Evolutionary conservation across 2,329 filamentous ascomycete genomes (phyloP).

Genomic region (Talaromyces sp.): DNA sequence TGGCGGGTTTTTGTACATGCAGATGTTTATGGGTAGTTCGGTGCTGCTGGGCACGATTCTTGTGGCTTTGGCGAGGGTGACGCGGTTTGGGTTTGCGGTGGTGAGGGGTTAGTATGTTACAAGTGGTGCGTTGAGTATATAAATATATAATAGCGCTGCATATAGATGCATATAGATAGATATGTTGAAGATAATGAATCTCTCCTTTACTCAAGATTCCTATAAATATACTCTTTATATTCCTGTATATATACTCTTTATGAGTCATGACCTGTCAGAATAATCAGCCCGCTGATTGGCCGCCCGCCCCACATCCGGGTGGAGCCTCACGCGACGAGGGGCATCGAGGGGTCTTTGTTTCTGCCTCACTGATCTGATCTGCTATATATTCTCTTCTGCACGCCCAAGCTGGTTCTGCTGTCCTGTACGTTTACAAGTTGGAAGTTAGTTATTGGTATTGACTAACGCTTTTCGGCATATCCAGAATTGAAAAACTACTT

Average conservation of each 20-base stretch:
- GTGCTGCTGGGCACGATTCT: constrained; percentile 42
- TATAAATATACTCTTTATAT: too few relatives aligned
- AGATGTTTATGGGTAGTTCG: constrained; percentile 46
- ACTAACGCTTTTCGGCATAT: neutral
- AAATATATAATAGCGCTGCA: neutral
- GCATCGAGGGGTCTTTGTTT: neutral
- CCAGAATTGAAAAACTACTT: too few relatives aligned
- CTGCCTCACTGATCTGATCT: neutral
- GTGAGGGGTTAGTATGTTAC: constrained; percentile 22
- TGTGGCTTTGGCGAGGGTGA: constrained; percentile 37
- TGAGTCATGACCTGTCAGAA: neutral
- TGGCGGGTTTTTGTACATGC: constrained; percentile 47
- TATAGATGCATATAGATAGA: neutral
- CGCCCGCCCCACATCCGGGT: neutral
- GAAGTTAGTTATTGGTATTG: neutral
- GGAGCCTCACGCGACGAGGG: neutral
- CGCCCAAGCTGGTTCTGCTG: neutral
- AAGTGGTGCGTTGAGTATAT: neutral
- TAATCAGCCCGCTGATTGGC: neutral
- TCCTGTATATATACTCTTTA: too few relatives aligned
- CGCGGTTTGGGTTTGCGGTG: constrained; percentile 31
- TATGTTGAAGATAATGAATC: neutral
- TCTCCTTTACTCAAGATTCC: too few relatives aligned
- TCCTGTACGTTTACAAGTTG: neutral
- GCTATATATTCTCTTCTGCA: neutral